Percentiles rank a stretch among this genome's conserved stretches.
Evolutionary conservation across 2,329 filamentous ascomycete species (phyloP).

Genomic region (Fusarium nelsonii): DNA sequence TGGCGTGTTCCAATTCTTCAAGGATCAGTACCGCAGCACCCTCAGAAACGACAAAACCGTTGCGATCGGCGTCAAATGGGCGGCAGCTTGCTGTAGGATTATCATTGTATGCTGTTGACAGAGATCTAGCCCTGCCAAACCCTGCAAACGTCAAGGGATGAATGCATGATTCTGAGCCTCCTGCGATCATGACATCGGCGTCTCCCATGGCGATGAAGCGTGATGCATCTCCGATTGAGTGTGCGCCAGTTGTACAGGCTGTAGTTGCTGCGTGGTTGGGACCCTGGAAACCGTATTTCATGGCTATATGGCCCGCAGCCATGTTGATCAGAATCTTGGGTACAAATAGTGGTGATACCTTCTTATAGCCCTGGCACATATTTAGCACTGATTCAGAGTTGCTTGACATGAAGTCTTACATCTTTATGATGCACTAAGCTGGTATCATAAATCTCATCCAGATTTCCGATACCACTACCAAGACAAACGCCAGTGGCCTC

Average conservation of each 20-base stretch:
- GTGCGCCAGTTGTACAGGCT: conserved; percentile 94
- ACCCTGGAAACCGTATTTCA: conserved; percentile 89
- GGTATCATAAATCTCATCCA: conserved; percentile 90
- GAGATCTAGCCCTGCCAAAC: conserved; percentile 87
- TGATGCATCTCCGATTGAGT: conserved; percentile 94
- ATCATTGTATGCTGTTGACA: conserved; percentile 85
- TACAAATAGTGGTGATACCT: conserved; percentile 93
- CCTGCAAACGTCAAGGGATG: conserved; percentile 93
- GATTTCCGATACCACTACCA: conserved; percentile 94
- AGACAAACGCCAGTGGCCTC: conserved; percentile 91
- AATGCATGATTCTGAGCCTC: conserved; percentile 93
- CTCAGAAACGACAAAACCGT: conserved; percentile 93
- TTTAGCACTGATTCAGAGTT: conserved; percentile 17
- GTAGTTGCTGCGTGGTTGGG: conserved; percentile 95
- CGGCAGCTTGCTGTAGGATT: conserved; percentile 78
- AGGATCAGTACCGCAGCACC: conserved; percentile 89
- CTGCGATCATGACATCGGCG: conserved; percentile 95
- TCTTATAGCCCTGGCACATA: conserved; percentile 80
- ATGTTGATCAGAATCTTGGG: conserved; percentile 94
- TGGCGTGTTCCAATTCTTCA: conserved; percentile 92
- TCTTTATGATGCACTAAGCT: conserved; percentile 79
- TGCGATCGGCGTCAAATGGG: conserved; percentile 84
- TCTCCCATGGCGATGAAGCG: conserved; percentile 92
- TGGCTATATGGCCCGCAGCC: conserved; percentile 93
- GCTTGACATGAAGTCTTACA: conserved; percentile 62